Conservation (phyloP, 225 moss, liverwort and hornwort species). For the Takakia lepidozioides region DNA sequence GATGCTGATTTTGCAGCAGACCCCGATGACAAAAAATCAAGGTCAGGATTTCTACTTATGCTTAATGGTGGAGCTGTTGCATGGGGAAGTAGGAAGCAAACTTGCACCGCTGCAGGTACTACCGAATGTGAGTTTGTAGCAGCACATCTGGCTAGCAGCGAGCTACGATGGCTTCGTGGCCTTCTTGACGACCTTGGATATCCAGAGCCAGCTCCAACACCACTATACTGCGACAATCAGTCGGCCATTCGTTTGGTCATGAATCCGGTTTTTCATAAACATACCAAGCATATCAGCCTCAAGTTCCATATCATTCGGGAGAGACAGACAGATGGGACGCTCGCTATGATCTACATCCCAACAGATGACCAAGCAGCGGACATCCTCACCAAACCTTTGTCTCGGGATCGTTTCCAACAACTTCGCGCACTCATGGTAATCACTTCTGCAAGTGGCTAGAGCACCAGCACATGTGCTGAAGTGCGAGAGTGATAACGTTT, state of each 20-base stretch:
- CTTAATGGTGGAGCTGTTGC: neutral
- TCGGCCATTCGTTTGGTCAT: neutral
- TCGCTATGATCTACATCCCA: neutral
- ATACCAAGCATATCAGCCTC: neutral
- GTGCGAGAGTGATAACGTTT: too few relatives aligned
- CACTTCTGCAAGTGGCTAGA: too few relatives aligned
- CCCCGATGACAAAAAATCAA: neutral
- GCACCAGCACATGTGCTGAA: too few relatives aligned
- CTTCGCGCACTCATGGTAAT: too few relatives aligned
- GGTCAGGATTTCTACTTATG: neutral
- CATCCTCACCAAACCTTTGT: neutral
- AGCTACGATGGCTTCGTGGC: neutral
- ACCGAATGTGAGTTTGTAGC: neutral
- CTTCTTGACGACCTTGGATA: neutral
- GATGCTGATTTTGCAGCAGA: conserved; percentile 2
- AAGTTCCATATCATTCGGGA: neutral
- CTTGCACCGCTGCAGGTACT: neutral
- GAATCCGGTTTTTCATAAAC: neutral
- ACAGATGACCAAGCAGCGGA: neutral
- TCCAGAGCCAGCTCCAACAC: neutral
- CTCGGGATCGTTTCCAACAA: neutral
- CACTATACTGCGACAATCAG: conserved; percentile 1
- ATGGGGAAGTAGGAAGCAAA: neutral
- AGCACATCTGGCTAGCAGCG: neutral
- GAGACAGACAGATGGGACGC: neutral